Base-by-base conservation (phyloP, 768 basidiomycete genomes). In the Leccinum pellstonianum region DNA sequence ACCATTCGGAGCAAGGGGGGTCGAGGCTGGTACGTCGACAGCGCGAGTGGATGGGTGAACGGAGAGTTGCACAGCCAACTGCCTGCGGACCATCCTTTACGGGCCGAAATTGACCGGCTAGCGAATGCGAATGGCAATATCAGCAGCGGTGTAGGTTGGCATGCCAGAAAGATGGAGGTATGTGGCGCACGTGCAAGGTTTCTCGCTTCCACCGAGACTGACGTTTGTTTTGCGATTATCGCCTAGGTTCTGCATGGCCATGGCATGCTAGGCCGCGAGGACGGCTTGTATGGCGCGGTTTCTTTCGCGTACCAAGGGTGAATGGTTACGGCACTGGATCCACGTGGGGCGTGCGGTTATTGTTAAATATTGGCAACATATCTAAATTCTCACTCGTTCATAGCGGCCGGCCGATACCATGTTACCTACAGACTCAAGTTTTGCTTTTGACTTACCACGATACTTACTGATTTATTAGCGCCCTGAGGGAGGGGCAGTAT, bases 121-220 rank as follows among this genome's bases (percentile, higher is more conserved):
- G 86, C 91, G 10, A 80, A 87, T 58, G 87, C 90, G 5, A 91
- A 92, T 63, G 93, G 94, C 9, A 91, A 92, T 67, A 93, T 96
- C n/a, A 89, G 82, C 70, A 92, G 89, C 67, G 90, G 89, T 4
- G 84, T 96, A 5, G 96, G 96, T 1, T 98, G 95, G 95, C 94
- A 97, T 75, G 87, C 91, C 21, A 78, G 95, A 59, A 99, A 99
- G 77, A 94, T 97, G 92, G 95, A 97, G 84, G 91, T 93, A 66
- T 58, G 87, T 76, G n/a, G 41, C 9, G 10, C n/a, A 25, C 61
- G 52, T 17, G 5, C 41, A 43, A 43, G 8, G 4, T 53, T 62
- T 6, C 10, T 47, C 52, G 19, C 17, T 60, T 35, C 19, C 56
- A 27, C 27, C 25, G 12, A 17, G 31, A 2, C 35, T 59, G 37